These are phyloP conservation scores for Epichloe gansuensis DNA, from an alignment of 2,329 filamentous ascomycete genomes.

Conservation along the genomic window DNA sequence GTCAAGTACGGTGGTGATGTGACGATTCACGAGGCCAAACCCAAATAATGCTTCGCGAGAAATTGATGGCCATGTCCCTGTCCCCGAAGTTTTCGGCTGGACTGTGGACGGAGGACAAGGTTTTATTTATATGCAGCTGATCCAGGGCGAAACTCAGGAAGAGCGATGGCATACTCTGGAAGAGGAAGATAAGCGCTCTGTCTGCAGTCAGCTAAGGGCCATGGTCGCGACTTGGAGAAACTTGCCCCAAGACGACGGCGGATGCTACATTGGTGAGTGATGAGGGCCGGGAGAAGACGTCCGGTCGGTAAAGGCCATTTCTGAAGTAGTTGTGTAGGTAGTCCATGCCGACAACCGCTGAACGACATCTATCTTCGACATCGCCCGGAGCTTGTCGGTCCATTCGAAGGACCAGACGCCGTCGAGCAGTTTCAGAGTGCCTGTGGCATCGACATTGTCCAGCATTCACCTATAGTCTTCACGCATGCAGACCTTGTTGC, in stretches of 20 bases:
- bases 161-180: not conserved
- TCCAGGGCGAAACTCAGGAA: not conserved
- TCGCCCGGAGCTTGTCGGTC: not conserved
- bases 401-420: constrained; percentile 2
- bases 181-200: not conserved
- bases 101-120: constrained; percentile 4
- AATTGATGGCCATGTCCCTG: constrained; percentile 13
- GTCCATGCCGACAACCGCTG: not conserved
- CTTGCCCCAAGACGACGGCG: not conserved
- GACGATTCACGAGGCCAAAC: constrained; percentile 18
- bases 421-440: constrained; percentile 20
- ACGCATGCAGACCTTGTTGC: constrained; percentile 16
- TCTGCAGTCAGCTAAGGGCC: not conserved
- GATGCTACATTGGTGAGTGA: not conserved
- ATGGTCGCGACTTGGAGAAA: not conserved
- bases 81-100: constrained; percentile 25
- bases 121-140: not conserved
- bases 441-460: constrained; percentile 18
- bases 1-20: constrained; percentile 24
- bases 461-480: constrained; percentile 13
- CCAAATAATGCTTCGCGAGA: constrained; percentile 16
- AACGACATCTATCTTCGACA: not conserved
- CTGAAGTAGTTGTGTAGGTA: not conserved
- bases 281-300: not conserved
- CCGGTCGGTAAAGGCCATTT: not conserved